phyloP scores from a whole-genome alignment of 1,139 yeast species.

The Hyphopichia wangnamkhiaoensis region DNA sequence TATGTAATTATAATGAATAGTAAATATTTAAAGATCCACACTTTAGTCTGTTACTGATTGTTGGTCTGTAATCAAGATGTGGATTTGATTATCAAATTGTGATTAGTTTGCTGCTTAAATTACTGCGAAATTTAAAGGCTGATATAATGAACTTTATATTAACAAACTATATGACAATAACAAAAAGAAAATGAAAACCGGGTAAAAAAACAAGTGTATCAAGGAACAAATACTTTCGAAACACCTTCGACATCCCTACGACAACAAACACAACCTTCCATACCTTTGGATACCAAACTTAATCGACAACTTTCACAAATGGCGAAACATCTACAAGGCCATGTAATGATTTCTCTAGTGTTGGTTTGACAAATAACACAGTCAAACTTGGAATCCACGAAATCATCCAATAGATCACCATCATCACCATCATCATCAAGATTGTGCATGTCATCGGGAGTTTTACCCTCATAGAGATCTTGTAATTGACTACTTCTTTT shows the following conservation, averaged over 20 bases:
- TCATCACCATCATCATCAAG: constrained; percentile 2
- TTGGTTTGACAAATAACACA: constrained; percentile 85
- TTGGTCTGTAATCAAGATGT: too few relatives aligned
- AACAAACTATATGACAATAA: too few relatives aligned
- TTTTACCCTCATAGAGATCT: constrained; percentile 6
- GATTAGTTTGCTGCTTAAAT: too few relatives aligned
- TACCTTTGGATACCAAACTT: constrained; percentile 72
- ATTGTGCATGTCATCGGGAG: neutral
- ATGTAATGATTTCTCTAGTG: constrained; percentile 73
- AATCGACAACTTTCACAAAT: constrained; percentile 82
- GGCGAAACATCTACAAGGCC: constrained; percentile 94
- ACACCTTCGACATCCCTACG: constrained; percentile 67
- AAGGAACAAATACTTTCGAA: constrained; percentile 54
- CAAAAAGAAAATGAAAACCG: too few relatives aligned
- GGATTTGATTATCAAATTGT: too few relatives aligned
- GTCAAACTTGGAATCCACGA: constrained; percentile 26
- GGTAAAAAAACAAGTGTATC: too few relatives aligned
- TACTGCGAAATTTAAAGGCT: too few relatives aligned
- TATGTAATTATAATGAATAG: too few relatives aligned
- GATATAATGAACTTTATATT: too few relatives aligned
- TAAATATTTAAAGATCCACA: too few relatives aligned
- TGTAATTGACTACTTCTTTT: constrained; percentile 12
- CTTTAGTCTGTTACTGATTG: too few relatives aligned
- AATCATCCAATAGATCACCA: constrained; percentile 11
- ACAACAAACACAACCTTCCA: constrained; percentile 84